Base-by-base conservation (phyloP, 2,329 filamentous ascomycete genomes). In the Emmonsiellopsis sp. region DNA sequence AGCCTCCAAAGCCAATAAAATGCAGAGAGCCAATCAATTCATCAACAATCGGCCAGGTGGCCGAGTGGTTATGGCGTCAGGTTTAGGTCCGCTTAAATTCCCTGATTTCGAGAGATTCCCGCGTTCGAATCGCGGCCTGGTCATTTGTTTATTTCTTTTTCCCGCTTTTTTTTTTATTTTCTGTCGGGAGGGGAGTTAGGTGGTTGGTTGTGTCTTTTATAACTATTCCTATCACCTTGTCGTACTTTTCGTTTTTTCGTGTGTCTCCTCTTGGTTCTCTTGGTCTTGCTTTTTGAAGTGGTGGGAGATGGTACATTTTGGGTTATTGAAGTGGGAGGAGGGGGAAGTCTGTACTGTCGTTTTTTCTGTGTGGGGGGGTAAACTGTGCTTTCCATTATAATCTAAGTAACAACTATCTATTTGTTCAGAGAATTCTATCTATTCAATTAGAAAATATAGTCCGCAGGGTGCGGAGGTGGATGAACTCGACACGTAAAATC, bases 51-150 rank as follows among this genome's bases (percentile, higher is more conserved):
- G 44, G 54, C 54, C 32, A 54, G 45, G 49, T 51, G 49, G 49
- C 49, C 49, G 49, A 51, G 49, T 51, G 16, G 54, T 54, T 26
- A 56, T 31, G 38, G 52, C 44, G 30, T 48, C 41, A 51, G 49
- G 47, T 49, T 49, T 49, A 49, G 47, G 47, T 40, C 20, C 47
- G 47, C 47, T 49, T 49, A 49, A 49, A 49, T 49, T 38, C 47
- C 47, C 47, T 49, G 47, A 49, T 49, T 49, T 49, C 47, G 47
- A 49, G 47, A 49, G 47, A 49, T 49, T 49, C 47, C 47, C 47
- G 47, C 47, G 47, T 49, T 49, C 47, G 47, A 49, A 49, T 49
- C 47, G 47, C 47, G 47, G 47, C 47, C 47, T 49, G 47, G 47
- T 49, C 47, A 49, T 40, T 13, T 15, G 3, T 13, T 15, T 38